Evolutionary conservation across 192 early-diverging fungal species (phyloP), one percentile per base, ranked within the genome.

Genomic region (Umbelopsis vinacea): DNA sequence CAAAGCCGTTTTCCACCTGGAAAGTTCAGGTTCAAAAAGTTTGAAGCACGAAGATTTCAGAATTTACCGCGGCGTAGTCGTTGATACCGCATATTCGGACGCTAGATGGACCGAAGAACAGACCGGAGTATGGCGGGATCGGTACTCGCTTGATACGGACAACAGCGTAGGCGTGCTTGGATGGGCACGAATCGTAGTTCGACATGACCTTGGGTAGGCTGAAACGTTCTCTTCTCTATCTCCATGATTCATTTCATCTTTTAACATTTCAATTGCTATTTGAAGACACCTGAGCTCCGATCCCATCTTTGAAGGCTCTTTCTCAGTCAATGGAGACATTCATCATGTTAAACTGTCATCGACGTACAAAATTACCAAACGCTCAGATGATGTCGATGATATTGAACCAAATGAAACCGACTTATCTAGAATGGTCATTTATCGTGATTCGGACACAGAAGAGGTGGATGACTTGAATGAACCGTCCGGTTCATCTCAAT

Each of bases 241-340:
- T 5, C 8, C 15, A 0, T n/a, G 11, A 10, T 19, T 2, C 3
- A n/a, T 3, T 60, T 37, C 17, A 37, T 3, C 15, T 17, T 19
- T 38, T 37, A 0, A 21, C 21, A 12, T 2, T 29, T 53, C 23
- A 54, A 15, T 38, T 24, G 7, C 15, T 19, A 24, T 68, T 68
- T n/a, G n/a, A 29, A 45, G 14, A 46, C 48, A 43, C 5, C 6
- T 52, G 29, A 24, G 35, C 21, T 52, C 38, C 26, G 37, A 74
- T 23, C 72, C 85, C 6, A 79, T 89, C 1, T 54, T 92, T 6
- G 80, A 89, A 48, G 91, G 88, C 1, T 78, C 79, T 53, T 92
- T 92, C 66, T 73, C 73, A 45, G 71, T 83, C 1, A 67, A 76
- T 15, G 85, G 77, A 1, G 84, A 86, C 50, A 84, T 87, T 8